A percentile compares a stretch with the other conserved stretches of the same genome.
These are phyloP conservation scores for Ceratobasidium sp. DNA, from an alignment of 1,284 basidiomycete genomes.

Conservation along the genomic window DNA sequence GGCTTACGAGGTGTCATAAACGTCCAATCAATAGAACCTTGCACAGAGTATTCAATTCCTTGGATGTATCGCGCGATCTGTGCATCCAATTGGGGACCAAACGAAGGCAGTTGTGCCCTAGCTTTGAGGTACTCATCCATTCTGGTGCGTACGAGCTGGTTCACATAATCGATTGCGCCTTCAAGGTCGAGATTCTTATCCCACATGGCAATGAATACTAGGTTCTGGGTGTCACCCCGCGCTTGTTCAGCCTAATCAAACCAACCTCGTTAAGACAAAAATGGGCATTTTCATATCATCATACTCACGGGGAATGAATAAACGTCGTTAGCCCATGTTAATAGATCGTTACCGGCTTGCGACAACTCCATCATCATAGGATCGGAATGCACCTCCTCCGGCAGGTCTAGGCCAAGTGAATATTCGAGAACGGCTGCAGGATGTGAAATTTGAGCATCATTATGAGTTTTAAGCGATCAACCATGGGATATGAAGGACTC, in stretches of 20 bases:
- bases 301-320: conserved; percentile 30
- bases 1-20: too few species aligned
- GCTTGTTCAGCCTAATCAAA: background rate
- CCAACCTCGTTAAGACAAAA: background rate
- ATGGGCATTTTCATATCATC: background rate
- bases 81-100: conserved; percentile 52
- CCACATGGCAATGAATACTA: too few species aligned
- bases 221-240: too few species aligned
- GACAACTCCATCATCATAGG: conserved; percentile 60
- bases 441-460: too few species aligned
- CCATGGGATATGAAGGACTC: too few species aligned
- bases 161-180: too few species aligned
- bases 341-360: conserved; percentile 61
- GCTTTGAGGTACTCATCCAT: conserved; percentile 52
- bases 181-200: too few species aligned
- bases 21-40: conserved; percentile 25
- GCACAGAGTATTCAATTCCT: conserved; percentile 55
- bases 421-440: conserved; percentile 49
- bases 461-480: too few species aligned
- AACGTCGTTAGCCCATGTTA: conserved; percentile 18
- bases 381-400: too few species aligned
- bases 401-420: conserved; percentile 57
- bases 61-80: conserved; percentile 52
- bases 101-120: conserved; percentile 53
- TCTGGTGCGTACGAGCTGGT: too few species aligned